Evolutionary conservation across 305 asterid species (phyloP), one percentile per base, ranked within the genome.

Genomic region (Withania somnifera): DNA sequence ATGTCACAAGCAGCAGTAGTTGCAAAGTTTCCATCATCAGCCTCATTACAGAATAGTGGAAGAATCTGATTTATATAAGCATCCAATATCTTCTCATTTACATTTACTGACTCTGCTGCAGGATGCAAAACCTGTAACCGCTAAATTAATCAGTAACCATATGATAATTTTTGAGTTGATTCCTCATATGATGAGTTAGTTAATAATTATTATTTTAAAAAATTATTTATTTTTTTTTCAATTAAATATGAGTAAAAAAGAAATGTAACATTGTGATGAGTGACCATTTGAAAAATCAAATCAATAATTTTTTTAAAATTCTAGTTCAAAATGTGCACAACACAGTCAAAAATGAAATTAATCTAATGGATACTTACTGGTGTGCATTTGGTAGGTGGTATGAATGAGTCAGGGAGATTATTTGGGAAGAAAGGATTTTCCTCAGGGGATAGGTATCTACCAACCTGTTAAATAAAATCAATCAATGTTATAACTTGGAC

Each of bases 341-440:
- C n/a, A n/a, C n/a, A n/a, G n/a, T n/a, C n/a, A n/a, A n/a, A n/a
- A n/a, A n/a, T n/a, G n/a, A n/a, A n/a, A n/a, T n/a, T n/a, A n/a
- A n/a, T n/a, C n/a, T n/a, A 36, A 52, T 40, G 13, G 11, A 63
- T 47, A 30, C 83, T 81, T 86, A 95, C 98, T 32, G 58, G 84
- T 66, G 88, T 38, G 75, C 26, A 42, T 75, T 67, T 66, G n/a
- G 19, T 82, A 71, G 87, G 87, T 11, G 93, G 88, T 78, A 89
- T 38, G 77, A 91, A 73, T 13, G 95, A 81, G 7, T 82, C 47
- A 13, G 94, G 94, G 79, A 91, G 78, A 79, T 77, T 51, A 56
- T 90, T 85, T 0, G 93, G 95, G 87, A 90, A 95, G 85, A 95
- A 93, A 11, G 97, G 91, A 85, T 89, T 88, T 85, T 95, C 99